Percentiles rank a stretch among this genome's conserved stretches.
Evolutionary conservation across 495 filamentous ascomycete genomes (phyloP).

Genomic region (Penicillium longicatenatum): DNA sequence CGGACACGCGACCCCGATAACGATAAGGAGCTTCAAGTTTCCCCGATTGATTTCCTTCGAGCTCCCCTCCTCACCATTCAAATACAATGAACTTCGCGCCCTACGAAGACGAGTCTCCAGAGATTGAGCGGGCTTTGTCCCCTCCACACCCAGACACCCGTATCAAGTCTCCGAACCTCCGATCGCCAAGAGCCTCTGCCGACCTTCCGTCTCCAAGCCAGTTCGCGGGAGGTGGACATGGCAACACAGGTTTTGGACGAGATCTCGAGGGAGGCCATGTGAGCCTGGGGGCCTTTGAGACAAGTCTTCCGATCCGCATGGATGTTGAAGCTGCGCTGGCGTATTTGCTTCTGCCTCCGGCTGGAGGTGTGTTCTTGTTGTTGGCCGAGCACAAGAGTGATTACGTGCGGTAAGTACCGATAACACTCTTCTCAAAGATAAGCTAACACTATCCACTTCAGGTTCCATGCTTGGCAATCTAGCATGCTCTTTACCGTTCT

Average conservation of each 20-base stretch:
- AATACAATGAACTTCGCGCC: slow-evolving; percentile 86
- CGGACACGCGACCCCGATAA: slow-evolving; percentile 26
- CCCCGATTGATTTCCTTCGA: neutral
- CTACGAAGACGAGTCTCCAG: slow-evolving; percentile 87
- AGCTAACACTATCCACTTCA: slow-evolving; percentile 32
- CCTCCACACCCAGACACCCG: slow-evolving; percentile 55
- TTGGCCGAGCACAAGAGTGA: slow-evolving; percentile 92
- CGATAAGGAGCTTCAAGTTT: slow-evolving; percentile 22
- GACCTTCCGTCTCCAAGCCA: slow-evolving; percentile 47
- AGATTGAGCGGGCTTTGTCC: slow-evolving; percentile 71
- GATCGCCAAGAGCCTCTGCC: slow-evolving; percentile 41
- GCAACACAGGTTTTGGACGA: slow-evolving; percentile 37
- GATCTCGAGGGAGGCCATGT: slow-evolving; percentile 58
- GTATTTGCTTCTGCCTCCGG: slow-evolving; percentile 83
- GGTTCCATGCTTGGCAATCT: slow-evolving; percentile 96
- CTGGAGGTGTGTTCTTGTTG: slow-evolving; percentile 81
- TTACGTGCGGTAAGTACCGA: slow-evolving; percentile 75
- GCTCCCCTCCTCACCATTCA: slow-evolving; percentile 7
- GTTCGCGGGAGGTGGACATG: slow-evolving; percentile 35
- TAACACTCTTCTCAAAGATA: neutral
- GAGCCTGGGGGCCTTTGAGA: slow-evolving; percentile 74
- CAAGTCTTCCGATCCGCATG: slow-evolving; percentile 76
- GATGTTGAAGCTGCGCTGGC: slow-evolving; percentile 90
- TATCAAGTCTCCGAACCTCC: slow-evolving; percentile 51
- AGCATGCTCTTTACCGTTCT: slow-evolving; percentile 82